Percentiles rank a stretch among this genome's conserved stretches.
Evolutionary conservation across 2,329 filamentous ascomycete genomes (phyloP).

Genomic region (Fusarium setosum): DNA sequence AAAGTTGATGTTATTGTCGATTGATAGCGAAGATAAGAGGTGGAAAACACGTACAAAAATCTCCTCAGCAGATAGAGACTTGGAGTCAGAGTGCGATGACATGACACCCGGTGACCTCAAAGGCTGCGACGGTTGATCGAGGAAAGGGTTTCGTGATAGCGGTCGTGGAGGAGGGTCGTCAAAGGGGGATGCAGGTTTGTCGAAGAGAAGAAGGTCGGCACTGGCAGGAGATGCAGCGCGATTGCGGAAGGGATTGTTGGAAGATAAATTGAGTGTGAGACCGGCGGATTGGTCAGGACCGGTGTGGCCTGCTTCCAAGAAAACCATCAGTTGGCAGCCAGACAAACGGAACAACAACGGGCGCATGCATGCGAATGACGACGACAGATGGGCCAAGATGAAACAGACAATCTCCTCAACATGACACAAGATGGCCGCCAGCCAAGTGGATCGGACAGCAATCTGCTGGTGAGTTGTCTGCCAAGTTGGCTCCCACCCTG

Average conservation of each 20-base stretch:
- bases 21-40: neutral
- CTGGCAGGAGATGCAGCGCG: slow-evolving; percentile 71
- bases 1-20: neutral
- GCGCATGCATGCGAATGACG: slow-evolving; percentile 46
- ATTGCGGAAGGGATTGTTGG: slow-evolving; percentile 86
- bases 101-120: slow-evolving; percentile 60
- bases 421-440: slow-evolving; percentile 46
- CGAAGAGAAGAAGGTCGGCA: slow-evolving; percentile 47
- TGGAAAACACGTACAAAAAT: slow-evolving; percentile 76
- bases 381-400: slow-evolving; percentile 44
- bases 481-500: slow-evolving; percentile 40
- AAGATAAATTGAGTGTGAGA: slow-evolving; percentile 76
- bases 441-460: slow-evolving; percentile 41
- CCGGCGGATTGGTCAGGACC: slow-evolving; percentile 47
- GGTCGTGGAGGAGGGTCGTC: slow-evolving; percentile 70
- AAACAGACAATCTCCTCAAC: slow-evolving; percentile 48
- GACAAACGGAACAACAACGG: slow-evolving; percentile 35
- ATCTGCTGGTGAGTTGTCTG: slow-evolving; percentile 36
- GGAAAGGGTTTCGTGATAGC: slow-evolving; percentile 80
- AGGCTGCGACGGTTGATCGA: slow-evolving; percentile 47
- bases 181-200: slow-evolving; percentile 66
- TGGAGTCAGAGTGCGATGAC: slow-evolving; percentile 58
- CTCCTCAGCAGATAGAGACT: slow-evolving; percentile 70
- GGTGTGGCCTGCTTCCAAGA: slow-evolving; percentile 41
- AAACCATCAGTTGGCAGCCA: slow-evolving; percentile 41